Percentiles rank a stretch among this genome's conserved stretches.
Conservation (phyloP, 352 stramenopile species). For the Pythium phragmitis region DNA sequence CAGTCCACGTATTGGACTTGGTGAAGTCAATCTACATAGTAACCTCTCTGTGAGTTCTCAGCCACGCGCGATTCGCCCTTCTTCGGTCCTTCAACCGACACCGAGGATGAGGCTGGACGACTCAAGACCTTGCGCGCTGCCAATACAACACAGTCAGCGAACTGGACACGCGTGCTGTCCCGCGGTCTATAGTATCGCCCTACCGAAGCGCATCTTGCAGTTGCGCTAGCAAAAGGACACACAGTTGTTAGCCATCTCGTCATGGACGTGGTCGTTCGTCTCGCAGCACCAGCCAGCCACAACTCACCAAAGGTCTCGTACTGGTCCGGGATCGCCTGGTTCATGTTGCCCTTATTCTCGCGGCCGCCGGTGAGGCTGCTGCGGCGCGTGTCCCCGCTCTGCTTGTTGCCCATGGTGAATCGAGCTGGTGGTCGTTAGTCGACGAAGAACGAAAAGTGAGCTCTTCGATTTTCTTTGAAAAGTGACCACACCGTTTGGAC, state of each 20-base stretch:
- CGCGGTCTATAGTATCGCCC: neutral
- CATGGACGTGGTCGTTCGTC: neutral
- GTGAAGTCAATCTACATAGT: constrained; percentile 69
- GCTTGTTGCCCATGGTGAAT: constrained; percentile 14
- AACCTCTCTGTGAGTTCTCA: neutral
- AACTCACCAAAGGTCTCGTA: constrained; percentile 61
- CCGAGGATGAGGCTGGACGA: constrained; percentile 72
- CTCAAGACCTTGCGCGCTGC: constrained; percentile 46
- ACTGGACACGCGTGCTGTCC: neutral
- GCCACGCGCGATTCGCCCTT: neutral
- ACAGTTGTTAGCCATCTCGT: neutral
- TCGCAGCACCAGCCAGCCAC: neutral
- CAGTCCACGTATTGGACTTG: constrained; percentile 77
- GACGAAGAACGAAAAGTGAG: constrained; percentile 2
- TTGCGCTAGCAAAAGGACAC: constrained; percentile 37
- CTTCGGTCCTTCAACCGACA: constrained; percentile 30
- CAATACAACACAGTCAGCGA: neutral
- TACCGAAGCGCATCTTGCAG: constrained; percentile 62
- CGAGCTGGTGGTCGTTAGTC: neutral
- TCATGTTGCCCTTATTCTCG: constrained; percentile 26
- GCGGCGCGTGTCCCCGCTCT: neutral
- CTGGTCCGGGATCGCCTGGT: constrained; percentile 50
- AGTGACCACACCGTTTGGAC: neutral
- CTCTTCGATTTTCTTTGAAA: neutral
- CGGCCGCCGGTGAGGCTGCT: neutral